Base-by-base conservation (phyloP, 306 rosid species). In the Dalbergia cultrata region DNA sequence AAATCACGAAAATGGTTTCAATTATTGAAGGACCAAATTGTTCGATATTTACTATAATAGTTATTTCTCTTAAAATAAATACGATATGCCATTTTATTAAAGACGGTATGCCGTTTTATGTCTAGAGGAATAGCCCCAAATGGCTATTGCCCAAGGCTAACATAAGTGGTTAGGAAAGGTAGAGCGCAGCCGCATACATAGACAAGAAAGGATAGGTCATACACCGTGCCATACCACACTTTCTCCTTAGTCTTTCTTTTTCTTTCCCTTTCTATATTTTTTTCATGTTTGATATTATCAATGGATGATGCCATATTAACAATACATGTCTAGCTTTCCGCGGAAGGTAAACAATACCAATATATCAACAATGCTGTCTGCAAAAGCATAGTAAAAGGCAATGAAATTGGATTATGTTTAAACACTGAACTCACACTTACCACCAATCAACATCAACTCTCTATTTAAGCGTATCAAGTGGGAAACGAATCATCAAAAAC, bases 371-470 rank as follows among this genome's bases (percentile, higher is more conserved):
- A 7, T 69, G 22, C 13, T 47, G 21, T 69, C 59, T 22, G 13
- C 74, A 14, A 44, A 45, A 54, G 50, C 59, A 49, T 26, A 26
- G 75, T 39, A 45, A 69, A 44, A 44, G 45, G 47, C 44, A 31
- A 16, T 34, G 16, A 34, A 63, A 14, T 63, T 63, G 47, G 69
- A 7, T 21, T 16, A 45, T 21, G 14, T 49, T 47, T 47, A 47
- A 66, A 49, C 2, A 8, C 1, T 49, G 61, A 49, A 70, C 26
- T 70, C 9, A 4, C 1, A 0, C 31, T 26, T 26, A 8, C n/a
- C 26, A n/a, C n/a, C 31, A 31, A 31, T 52, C 14, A 9, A 50
- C 47, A 9, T 50, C 18, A 54, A 52, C 64, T 34, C n/a, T 31
- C 47, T 31, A 22, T 19, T 14, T 14, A 43, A 12, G 12, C 61